Percentiles rank a stretch among this genome's conserved stretches.
Evolutionary conservation across 176 grass and related monocot species (phyloP).

Genomic region (Canna indica): DNA sequence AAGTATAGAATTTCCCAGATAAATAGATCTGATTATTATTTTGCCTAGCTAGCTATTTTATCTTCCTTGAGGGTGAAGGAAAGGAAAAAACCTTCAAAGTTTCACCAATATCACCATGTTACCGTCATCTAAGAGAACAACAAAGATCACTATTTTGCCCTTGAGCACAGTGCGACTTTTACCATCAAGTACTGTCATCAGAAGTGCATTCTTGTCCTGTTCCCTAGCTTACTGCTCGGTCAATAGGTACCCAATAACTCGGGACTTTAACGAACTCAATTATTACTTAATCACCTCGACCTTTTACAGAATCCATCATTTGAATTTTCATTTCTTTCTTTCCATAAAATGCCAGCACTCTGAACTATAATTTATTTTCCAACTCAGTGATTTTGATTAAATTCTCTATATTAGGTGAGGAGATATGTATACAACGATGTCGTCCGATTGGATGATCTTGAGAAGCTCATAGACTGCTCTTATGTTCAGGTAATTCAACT

Average conservation of each 20-base stretch:
- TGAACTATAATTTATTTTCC: no score
- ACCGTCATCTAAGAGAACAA: not conserved
- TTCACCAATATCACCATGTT: no score
- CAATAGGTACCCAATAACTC: not conserved
- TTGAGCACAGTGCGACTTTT: not conserved
- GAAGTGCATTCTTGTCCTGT: not conserved
- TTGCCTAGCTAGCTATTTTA: no score
- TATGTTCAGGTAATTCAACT: conserved; percentile 54
- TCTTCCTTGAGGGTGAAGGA: no score
- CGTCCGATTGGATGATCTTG: conserved; percentile 77
- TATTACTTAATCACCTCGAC: no score
- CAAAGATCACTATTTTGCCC: not conserved
- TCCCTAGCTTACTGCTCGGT: not conserved
- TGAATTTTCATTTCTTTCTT: not conserved
- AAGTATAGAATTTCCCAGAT: no score
- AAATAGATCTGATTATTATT: no score
- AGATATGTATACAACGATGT: conserved; percentile 95
- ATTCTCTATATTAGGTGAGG: no score
- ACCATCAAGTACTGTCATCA: not conserved
- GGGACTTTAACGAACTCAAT: not conserved
- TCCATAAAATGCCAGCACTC: no score
- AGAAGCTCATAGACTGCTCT: conserved; percentile 83
- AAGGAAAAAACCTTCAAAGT: no score
- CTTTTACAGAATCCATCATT: not conserved
- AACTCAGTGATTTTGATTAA: no score